Conservation (phyloP, 2,329 filamentous ascomycete genomes). For the Pestalotiopsis sp. region DNA sequence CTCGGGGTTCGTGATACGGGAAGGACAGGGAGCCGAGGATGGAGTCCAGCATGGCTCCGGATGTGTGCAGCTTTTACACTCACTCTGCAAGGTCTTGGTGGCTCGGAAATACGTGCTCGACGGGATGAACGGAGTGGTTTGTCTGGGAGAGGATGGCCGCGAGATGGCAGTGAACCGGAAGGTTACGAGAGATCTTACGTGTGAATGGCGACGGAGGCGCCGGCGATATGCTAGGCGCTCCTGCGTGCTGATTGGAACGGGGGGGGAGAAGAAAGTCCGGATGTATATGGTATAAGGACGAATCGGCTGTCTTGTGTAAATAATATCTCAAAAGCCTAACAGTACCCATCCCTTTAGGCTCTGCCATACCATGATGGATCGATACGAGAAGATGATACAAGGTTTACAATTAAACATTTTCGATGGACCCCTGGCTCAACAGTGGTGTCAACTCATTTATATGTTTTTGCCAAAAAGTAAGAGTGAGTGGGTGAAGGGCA, state of each 20-base stretch:
- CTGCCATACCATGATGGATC: neutral
- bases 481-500: too few species aligned
- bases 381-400: neutral
- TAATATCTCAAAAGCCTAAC: neutral
- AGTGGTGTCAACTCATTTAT: neutral
- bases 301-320: neutral
- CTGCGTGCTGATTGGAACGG: neutral
- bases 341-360: neutral
- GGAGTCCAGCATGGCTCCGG: slow-evolving; percentile 18
- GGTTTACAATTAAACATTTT: neutral
- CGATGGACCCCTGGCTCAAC: neutral
- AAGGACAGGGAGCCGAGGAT: slow-evolving; percentile 23
- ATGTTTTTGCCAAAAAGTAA: too few species aligned
- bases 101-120: neutral
- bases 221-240: neutral
- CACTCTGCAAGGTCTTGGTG: neutral
- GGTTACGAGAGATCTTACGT: slow-evolving; percentile 1
- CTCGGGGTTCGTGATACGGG: slow-evolving; percentile 31
- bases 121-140: neutral
- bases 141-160: neutral
- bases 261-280: neutral
- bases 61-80: neutral
- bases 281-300: neutral
- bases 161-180: neutral
- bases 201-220: neutral